Conservation (phyloP, 495 filamentous ascomycete species). For the Penicillium diatomitis region DNA sequence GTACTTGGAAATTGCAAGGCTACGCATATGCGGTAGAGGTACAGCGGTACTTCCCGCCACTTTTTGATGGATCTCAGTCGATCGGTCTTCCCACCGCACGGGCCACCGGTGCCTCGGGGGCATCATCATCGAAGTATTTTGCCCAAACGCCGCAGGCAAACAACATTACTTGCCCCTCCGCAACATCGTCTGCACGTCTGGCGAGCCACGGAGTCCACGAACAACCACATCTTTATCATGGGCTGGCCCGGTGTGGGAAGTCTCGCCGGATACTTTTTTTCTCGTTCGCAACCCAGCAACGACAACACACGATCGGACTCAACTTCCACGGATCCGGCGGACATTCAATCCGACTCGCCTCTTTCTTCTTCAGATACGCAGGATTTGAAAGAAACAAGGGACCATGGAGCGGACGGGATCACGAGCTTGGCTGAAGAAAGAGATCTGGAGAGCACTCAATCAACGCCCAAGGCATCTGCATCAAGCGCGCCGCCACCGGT, state of each 20-base stretch:
- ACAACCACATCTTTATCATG: constrained; percentile 9
- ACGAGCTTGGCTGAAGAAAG: constrained; percentile 5
- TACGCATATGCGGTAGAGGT: too few species aligned
- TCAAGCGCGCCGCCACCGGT: constrained; percentile 15
- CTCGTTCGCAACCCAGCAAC: constrained; percentile 22
- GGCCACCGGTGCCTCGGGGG: constrained; percentile 5
- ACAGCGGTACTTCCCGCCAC: too few species aligned
- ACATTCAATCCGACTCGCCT: constrained; percentile 13
- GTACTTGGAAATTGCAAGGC: too few species aligned
- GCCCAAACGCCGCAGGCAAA: too few species aligned
- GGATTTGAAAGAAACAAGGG: not conserved
- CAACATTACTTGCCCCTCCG: not conserved
- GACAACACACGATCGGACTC: constrained; percentile 13
- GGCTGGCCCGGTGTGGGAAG: constrained; percentile 29
- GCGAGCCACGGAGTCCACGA: not conserved
- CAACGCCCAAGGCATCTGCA: constrained; percentile 41
- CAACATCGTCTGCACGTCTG: not conserved
- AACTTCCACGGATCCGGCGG: constrained; percentile 9
- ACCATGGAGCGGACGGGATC: constrained; percentile 3
- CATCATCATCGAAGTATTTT: not conserved
- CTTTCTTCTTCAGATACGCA: constrained; percentile 7
- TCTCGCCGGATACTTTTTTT: constrained; percentile 25
- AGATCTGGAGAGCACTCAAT: constrained; percentile 27
- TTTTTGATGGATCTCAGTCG: not conserved
- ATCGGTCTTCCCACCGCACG: constrained; percentile 7